Conservation (phyloP, 805 yeast species). For the Wickerhamomyces subpelliculosus region DNA sequence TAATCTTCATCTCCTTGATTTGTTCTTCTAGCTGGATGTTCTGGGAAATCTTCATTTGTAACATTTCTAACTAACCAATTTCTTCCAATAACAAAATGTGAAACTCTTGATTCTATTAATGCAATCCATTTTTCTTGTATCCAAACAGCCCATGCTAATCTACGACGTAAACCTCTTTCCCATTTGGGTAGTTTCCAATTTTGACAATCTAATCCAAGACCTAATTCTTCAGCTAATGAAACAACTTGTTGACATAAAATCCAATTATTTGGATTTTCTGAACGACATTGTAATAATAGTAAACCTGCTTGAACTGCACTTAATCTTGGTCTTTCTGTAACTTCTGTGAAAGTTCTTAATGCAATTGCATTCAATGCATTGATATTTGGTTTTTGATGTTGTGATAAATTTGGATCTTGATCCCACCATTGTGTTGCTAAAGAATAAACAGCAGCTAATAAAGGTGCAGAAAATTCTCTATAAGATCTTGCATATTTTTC, state of each 20-base stretch:
- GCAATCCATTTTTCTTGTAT: slow-evolving; percentile 90
- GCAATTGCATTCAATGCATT: slow-evolving; percentile 65
- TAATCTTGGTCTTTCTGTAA: slow-evolving; percentile 78
- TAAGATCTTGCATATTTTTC: slow-evolving; percentile 90
- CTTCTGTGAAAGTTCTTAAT: slow-evolving; percentile 55
- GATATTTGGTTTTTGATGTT: slow-evolving; percentile 74
- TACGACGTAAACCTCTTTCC: slow-evolving; percentile 84
- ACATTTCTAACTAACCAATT: slow-evolving; percentile 78
- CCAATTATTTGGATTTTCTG: slow-evolving; percentile 70
- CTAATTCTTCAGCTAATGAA: slow-evolving; percentile 83
- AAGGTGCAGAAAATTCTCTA: slow-evolving; percentile 85
- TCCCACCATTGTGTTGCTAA: slow-evolving; percentile 95
- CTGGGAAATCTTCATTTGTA: slow-evolving; percentile 71
- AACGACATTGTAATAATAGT: slow-evolving; percentile 54
- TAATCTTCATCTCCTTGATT: slow-evolving; percentile 16
- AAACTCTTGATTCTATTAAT: slow-evolving; percentile 74
- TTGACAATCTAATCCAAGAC: slow-evolving; percentile 84
- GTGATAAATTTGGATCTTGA: slow-evolving; percentile 55
- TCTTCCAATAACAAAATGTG: slow-evolving; percentile 62
- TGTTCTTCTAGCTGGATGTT: slow-evolving; percentile 34
- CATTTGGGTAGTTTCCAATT: slow-evolving; percentile 91
- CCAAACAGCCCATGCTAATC: slow-evolving; percentile 95
- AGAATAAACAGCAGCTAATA: slow-evolving; percentile 84
- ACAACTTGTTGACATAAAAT: slow-evolving; percentile 80
- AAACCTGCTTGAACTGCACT: slow-evolving; percentile 91